A percentile compares a stretch with the other conserved stretches of the same genome.
phyloP scores from a whole-genome alignment of 345 rosid genomes.

The Carallia pectinifolia region DNA sequence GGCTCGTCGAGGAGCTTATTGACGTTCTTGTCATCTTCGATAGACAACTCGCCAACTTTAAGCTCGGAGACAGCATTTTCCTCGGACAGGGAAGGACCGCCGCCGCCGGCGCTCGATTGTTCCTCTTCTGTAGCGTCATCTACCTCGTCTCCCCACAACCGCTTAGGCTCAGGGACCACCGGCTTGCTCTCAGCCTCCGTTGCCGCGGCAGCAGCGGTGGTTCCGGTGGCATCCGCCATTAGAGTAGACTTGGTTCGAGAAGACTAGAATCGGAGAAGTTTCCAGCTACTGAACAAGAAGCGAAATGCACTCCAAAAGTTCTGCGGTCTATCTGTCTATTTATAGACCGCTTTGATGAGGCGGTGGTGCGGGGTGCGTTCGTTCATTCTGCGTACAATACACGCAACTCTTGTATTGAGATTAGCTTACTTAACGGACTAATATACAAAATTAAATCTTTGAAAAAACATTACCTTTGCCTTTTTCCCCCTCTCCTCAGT shows the following conservation, averaged over 20 bases:
- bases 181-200: slow-evolving; percentile 20
- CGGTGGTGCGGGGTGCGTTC: no score
- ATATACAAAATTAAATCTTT: no score
- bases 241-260: not conserved
- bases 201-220: slow-evolving; percentile 9
- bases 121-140: slow-evolving; percentile 54
- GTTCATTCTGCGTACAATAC: no score
- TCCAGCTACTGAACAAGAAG: no score
- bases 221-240: slow-evolving; percentile 19
- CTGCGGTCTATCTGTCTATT: no score
- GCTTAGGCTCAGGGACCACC: slow-evolving; percentile 27
- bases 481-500: no score
- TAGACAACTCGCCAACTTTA: slow-evolving; percentile 42
- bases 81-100: slow-evolving; percentile 27
- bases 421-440: no score
- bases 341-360: no score
- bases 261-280: no score
- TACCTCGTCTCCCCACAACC: slow-evolving; percentile 49
- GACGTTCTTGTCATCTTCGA: slow-evolving; percentile 50
- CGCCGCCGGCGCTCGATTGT: slow-evolving; percentile 17
- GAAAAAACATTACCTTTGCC: no score
- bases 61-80: slow-evolving; percentile 35
- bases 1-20: slow-evolving; percentile 75
- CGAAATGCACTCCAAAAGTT: no score
- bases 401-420: no score